Base-by-base conservation (phyloP, 2,329 filamentous ascomycete species). In the Pseudomassariella vexata region DNA sequence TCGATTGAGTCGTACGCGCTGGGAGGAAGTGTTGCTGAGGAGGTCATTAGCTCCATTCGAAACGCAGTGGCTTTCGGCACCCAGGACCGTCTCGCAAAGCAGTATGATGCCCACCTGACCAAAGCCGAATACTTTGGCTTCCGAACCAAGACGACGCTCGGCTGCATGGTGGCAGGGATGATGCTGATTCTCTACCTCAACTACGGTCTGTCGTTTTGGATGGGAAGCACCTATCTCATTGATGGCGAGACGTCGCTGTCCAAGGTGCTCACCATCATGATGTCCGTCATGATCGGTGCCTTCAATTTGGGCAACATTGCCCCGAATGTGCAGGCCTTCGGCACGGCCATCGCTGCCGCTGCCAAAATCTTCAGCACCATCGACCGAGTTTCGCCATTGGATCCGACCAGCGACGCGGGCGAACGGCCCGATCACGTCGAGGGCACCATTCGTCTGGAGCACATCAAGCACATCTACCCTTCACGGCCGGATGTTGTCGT, bases 281-380 rank as follows among this genome's bases (percentile, higher is more conserved):
- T 96, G 74, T 75, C 87, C 21, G 81, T 94, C 48, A 87, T 96
- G 70, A 89, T 95, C 38, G 92, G 90, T 32, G 86, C 90, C 4
- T 94, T 95, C 60, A 85, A 86, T 35, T 66, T 98, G 20, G 88
- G 89, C 27, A 94, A 92, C 45, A 79, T 94, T 20, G 81, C 82
- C 1, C 88, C 92, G 1, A 87, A 95, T 48, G 60, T 82, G 3
- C 86, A 94, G 55, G 85, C 90, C 19, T 95, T 96, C 47, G 85
- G 82, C 2, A 86, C 81, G 10, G 85, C 80, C 23, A 64, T 94
- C 5, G 85, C 86, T 19, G 90, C 92, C 3, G 88, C 86, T 4
- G 75, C 77, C 34, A 96, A 96, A 65, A 95, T 98, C 41, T 95
- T 83, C 65, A 84, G 79, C 53, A 95, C 89, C 2, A 96, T 96